phyloP scores from a whole-genome alignment of 257 asterid genomes.

The Gentiana straminea region DNA sequence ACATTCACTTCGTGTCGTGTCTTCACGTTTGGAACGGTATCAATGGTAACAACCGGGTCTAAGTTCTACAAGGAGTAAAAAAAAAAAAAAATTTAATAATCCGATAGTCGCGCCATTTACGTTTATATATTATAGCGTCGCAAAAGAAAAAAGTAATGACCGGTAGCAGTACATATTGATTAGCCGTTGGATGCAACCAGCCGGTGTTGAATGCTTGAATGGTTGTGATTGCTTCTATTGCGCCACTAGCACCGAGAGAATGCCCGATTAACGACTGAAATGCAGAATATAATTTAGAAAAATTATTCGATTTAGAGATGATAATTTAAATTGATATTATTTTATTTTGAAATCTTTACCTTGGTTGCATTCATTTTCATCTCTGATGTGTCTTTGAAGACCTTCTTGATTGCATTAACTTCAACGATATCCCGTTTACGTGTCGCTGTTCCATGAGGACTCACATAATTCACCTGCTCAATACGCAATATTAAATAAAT shows the following conservation, averaged over 20 bases:
- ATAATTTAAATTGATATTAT: too few relatives aligned
- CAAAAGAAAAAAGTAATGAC: neutral
- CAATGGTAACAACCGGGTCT: constrained; percentile 18
- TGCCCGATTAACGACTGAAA: constrained; percentile 86
- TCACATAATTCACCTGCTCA: constrained; percentile 43
- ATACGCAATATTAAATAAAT: too few relatives aligned
- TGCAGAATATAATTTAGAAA: neutral
- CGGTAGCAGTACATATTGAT: constrained; percentile 45
- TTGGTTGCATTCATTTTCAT: constrained; percentile 60
- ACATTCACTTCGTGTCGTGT: constrained; percentile 48
- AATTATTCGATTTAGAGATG: neutral
- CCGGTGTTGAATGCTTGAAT: constrained; percentile 72
- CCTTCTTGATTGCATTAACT: constrained; percentile 55
- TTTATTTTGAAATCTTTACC: constrained; percentile 12
- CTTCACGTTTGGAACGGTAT: constrained; percentile 55
- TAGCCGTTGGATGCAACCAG: constrained; percentile 84
- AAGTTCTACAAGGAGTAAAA: constrained; percentile 7
- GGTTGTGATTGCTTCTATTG: constrained; percentile 79
- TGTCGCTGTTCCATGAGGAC: constrained; percentile 66
- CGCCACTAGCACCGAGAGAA: constrained; percentile 88
- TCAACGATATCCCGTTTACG: constrained; percentile 59
- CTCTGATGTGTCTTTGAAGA: constrained; percentile 53
- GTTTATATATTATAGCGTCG: neutral
- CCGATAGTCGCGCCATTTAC: neutral
- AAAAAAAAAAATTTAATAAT: neutral